Evolutionary conservation across 805 yeast genomes (phyloP), one percentile per base, ranked within the genome.

Genomic region (Pichia exigua): DNA sequence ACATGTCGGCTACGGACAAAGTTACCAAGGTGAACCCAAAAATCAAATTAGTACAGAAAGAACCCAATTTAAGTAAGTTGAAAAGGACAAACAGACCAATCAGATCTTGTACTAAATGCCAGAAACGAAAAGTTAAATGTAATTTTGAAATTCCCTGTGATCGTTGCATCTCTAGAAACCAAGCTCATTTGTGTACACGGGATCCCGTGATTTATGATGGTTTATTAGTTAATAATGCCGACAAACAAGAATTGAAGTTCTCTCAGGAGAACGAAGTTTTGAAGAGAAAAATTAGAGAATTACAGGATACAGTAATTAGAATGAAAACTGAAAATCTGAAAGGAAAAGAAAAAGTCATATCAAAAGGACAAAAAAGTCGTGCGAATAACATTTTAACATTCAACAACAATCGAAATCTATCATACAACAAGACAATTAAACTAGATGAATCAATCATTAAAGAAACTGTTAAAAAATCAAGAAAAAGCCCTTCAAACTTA

Each of bases 101-200:
- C 7, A 61, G 67, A 49, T 76, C 78, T 3, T 77, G 82, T 57
- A 69, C 66, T 50, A 67, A 68, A 48, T 77, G 82, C 58, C 65
- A 76, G 43, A 67, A 65, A 53, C 63, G 78, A 32, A 76, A 77
- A 59, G 74, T 74, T 48, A 76, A 74, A 55, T 77, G 82, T 59
- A 73, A 77, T 57, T 74, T 76, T 18, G 67, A 66, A 30, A 64
- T 64, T 26, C 81, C 82, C 1, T 77, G 82, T 56, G 67, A 71
- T 39, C 66, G 69, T 17, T 75, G 82, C 53, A 65, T 68, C 17
- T 57, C 60, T 10, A 55, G 71, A 49, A 64, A 65, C 42, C 54
- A 60, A 44, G 69, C 61, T 3, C 65, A 62, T 51, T 42, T 61
- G 18, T 69, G 73, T 52, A 51, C 61, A 8, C 56, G 68, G 46